A percentile compares a stretch with the other conserved stretches of the same genome.
phyloP scores from a whole-genome alignment of 1,284 basidiomycete genomes.

The Puccinia hordei region DNA sequence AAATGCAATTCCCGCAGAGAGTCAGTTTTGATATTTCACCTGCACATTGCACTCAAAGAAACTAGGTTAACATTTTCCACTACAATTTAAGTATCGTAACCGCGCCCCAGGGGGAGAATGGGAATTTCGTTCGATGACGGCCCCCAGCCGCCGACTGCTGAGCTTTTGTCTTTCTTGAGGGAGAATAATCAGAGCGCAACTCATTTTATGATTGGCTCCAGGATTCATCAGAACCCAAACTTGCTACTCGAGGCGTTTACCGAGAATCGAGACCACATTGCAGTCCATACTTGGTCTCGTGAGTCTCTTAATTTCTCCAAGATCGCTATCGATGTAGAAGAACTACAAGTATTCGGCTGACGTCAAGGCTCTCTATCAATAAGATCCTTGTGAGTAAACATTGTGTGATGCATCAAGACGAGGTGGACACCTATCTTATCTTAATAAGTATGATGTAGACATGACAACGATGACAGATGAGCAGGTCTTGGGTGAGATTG shows the following conservation, averaged over 20 bases:
- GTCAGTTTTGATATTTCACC: constrained; percentile 14
- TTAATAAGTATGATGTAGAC: constrained; percentile 59
- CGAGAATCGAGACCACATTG: constrained; percentile 67
- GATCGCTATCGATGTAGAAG: background rate
- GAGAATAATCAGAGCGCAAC: constrained; percentile 68
- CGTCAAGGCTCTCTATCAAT: background rate
- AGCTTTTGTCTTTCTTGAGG: constrained; percentile 40
- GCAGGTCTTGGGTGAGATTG: constrained; percentile 74
- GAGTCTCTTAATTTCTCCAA: constrained; percentile 13
- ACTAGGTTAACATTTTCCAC: background rate
- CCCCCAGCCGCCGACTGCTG: constrained; percentile 28
- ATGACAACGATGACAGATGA: constrained; percentile 73
- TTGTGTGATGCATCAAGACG: background rate
- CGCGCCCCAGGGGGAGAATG: constrained; percentile 38
- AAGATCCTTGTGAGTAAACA: constrained; percentile 22
- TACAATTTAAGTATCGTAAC: constrained; percentile 24
- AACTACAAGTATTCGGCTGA: background rate
- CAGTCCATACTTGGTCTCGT: constrained; percentile 66
- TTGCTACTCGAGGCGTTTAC: constrained; percentile 66
- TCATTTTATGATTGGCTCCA: constrained; percentile 79
- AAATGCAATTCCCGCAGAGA: constrained; percentile 28
- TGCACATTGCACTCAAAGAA: background rate
- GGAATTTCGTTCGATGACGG: constrained; percentile 50
- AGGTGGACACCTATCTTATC: background rate
- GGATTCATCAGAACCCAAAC: constrained; percentile 67